phyloP scores from a whole-genome alignment of 768 basidiomycete species.

The Cubamyces lactineus region DNA sequence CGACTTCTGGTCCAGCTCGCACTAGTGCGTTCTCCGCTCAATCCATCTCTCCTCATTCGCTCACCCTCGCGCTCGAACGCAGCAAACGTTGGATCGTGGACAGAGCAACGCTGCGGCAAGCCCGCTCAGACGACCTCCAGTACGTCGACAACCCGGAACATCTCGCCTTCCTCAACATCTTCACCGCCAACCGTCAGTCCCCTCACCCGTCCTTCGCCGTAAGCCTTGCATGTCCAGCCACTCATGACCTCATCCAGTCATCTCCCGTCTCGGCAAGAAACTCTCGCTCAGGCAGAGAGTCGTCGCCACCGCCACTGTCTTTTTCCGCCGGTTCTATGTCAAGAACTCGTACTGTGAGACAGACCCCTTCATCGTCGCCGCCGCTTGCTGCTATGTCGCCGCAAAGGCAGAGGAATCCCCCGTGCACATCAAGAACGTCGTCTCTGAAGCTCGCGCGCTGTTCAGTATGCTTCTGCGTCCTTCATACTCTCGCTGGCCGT shows the following conservation, averaged over 20 bases:
- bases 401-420: constrained; percentile 98
- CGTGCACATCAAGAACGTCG: constrained; percentile 90
- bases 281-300: constrained; percentile 84
- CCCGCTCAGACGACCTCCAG: constrained; percentile 76
- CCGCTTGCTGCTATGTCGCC: constrained; percentile 94
- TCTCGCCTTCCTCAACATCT: constrained; percentile 83
- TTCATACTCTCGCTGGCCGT: constrained; percentile 46
- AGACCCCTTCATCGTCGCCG: constrained; percentile 90
- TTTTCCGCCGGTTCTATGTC: constrained; percentile 95
- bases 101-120: constrained; percentile 69
- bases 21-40: constrained; percentile 59
- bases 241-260: constrained; percentile 50
- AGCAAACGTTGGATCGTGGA: constrained; percentile 95
- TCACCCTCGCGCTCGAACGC: constrained; percentile 22
- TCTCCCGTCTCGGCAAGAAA: constrained; percentile 86
- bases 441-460: constrained; percentile 76
- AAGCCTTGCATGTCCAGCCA: not conserved
- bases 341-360: constrained; percentile 97
- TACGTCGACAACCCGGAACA: constrained; percentile 80
- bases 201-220: not conserved
- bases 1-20: constrained; percentile 91
- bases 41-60: constrained; percentile 22
- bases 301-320: constrained; percentile 92
- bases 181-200: constrained; percentile 78
- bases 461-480: constrained; percentile 47